Evolutionary conservation across 139 green algal species (phyloP).

Genomic region (Eudorina sp.): DNA sequence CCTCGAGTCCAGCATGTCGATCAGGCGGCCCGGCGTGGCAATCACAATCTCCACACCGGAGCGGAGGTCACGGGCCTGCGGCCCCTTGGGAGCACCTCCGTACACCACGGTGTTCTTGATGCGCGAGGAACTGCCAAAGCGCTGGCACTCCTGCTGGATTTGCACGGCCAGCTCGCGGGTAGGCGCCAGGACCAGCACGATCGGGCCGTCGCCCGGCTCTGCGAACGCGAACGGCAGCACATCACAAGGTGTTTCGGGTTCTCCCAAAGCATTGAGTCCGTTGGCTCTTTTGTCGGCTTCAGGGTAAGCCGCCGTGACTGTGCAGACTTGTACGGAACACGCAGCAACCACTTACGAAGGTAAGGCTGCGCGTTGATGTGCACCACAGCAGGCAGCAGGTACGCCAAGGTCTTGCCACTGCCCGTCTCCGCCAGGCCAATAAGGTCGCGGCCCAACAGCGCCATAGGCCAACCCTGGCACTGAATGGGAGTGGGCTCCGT

Average conservation of each 20-base stretch:
- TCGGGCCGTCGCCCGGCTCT: slow-evolving; percentile 94
- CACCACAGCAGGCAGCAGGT: slow-evolving; percentile 90
- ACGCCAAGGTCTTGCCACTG: slow-evolving; percentile 92
- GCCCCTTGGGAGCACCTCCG: slow-evolving; percentile 86
- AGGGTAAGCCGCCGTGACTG: too few relatives aligned
- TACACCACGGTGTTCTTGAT: slow-evolving; percentile 92
- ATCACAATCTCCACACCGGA: slow-evolving; percentile 92
- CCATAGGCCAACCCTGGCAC: slow-evolving; percentile 92
- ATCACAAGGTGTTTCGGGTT: too few relatives aligned
- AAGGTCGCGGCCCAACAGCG: slow-evolving; percentile 87
- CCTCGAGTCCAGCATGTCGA: slow-evolving; percentile 87
- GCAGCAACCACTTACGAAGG: slow-evolving; percentile 70
- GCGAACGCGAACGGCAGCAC: not conserved
- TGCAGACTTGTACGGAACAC: too few relatives aligned
- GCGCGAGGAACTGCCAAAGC: slow-evolving; percentile 90
- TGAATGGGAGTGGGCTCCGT: slow-evolving; percentile 91
- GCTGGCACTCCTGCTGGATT: slow-evolving; percentile 91
- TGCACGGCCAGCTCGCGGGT: slow-evolving; percentile 95
- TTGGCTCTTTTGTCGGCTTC: too few relatives aligned
- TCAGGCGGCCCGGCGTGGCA: slow-evolving; percentile 91
- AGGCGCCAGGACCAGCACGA: slow-evolving; percentile 92
- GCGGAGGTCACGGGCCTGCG: slow-evolving; percentile 75
- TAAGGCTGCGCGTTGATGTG: slow-evolving; percentile 97
- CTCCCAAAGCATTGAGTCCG: too few relatives aligned
- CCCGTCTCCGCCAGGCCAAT: slow-evolving; percentile 93